A percentile compares a stretch with the other conserved stretches of the same genome.
Evolutionary conservation across 768 basidiomycete species (phyloP).

Genomic region (Tricholoma furcatifolium): DNA sequence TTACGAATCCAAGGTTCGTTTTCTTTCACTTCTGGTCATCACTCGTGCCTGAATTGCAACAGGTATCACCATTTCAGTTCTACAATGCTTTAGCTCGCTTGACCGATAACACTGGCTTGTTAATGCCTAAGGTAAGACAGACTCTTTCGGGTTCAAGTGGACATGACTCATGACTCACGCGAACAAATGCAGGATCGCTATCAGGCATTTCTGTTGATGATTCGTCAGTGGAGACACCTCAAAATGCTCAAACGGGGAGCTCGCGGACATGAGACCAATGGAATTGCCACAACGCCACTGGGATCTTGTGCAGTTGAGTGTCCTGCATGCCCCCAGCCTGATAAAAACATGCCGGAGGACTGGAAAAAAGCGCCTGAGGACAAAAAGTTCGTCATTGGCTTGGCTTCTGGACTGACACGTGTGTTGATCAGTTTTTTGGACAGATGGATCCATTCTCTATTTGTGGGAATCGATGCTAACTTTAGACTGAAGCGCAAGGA

Average conservation of each 20-base stretch:
- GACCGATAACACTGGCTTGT: background rate
- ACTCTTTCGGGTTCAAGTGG: background rate
- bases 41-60: background rate
- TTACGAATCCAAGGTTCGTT: background rate
- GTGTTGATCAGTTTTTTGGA: background rate
- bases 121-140: conserved; percentile 3
- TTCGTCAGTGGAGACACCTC: too few relatives aligned
- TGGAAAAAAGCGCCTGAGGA: conserved; percentile 18
- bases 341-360: conserved; percentile 21
- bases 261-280: conserved; percentile 3
- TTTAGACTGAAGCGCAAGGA: too few relatives aligned
- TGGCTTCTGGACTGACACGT: background rate
- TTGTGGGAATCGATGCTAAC: too few relatives aligned
- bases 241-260: too few relatives aligned
- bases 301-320: too few relatives aligned
- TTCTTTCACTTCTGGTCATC: background rate
- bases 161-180: background rate
- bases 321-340: too few relatives aligned
- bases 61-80: too few relatives aligned
- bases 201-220: too few relatives aligned
- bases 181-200: too few relatives aligned
- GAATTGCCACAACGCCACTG: background rate
- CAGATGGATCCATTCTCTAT: too few relatives aligned
- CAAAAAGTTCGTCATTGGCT: too few relatives aligned
- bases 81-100: too few relatives aligned